Evolutionary conservation across 768 basidiomycete genomes (phyloP), one percentile per base, ranked within the genome.

Genomic region (Stropharia rugosoannulata): DNA sequence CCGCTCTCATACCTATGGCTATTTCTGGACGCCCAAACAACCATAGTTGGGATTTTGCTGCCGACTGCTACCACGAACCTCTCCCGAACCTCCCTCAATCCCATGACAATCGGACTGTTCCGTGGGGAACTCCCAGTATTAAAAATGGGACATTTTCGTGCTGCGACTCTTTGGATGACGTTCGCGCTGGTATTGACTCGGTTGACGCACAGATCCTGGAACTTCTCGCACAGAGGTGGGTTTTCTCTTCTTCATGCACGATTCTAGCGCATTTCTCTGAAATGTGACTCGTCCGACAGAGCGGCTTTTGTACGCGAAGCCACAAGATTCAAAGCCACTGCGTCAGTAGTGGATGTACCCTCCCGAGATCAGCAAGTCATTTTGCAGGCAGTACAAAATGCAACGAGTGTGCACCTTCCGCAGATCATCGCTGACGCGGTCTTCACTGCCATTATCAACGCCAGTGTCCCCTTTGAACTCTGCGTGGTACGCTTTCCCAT

Each of bases 281-380:
- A 22, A 1, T 22, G 22, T 32, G 29, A 32, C 2, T 10, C 9
- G 5, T 32, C 29, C 9, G 29, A 32, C 49, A 67, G 65, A 58
- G 64, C 64, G 47, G 66, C 64, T 36, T 64, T 59, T 48, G 63
- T 64, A 29, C 61, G 64, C n/a, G 64, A 68, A 55, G 67, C 66
- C 29, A 67, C 63, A 16, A 61, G 62, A 32, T 67, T 65, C 56
- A 67, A 70, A 45, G 48, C 59, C 15, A 65, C 59, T n/a, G 61
- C 41, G 27, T 57, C 57, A 32, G 46, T 39, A 3, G 63, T 68
- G 32, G 63, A 70, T 43, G 66, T 65, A 29, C 64, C 65, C 32
- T 56, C 64, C 5, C 59, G 68, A 48, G 63, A 64, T 49, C 16
- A 54, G 37, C 60, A 68, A 52, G 65, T 68, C 35, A 64, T 67